phyloP scores from a whole-genome alignment of 1,284 basidiomycete species.

The Cystobasidium sp. region DNA sequence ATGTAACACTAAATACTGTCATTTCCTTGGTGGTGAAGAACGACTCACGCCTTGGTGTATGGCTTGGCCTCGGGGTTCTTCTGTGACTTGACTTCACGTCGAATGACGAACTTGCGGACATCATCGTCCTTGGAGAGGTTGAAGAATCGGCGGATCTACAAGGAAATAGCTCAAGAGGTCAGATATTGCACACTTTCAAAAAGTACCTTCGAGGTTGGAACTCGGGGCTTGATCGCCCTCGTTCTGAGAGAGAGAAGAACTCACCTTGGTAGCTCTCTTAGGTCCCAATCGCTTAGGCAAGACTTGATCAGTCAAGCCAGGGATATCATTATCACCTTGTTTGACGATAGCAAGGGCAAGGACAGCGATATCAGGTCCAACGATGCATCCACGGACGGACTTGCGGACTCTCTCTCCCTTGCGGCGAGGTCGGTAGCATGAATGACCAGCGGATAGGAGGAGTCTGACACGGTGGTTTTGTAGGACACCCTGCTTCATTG shows the following conservation, averaged over 20 bases:
- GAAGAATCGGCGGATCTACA: constrained; percentile 97
- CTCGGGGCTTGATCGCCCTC: too few relatives aligned
- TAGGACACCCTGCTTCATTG: constrained; percentile 99
- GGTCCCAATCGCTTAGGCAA: constrained; percentile 95
- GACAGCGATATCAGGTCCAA: constrained; percentile 94
- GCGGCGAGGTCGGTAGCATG: constrained; percentile 93
- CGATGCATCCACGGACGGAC: constrained; percentile 94
- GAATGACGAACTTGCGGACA: constrained; percentile 89
- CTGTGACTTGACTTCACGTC: constrained; percentile 82
- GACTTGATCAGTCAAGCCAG: constrained; percentile 89
- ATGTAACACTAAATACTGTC: too few relatives aligned
- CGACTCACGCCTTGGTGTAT: constrained; percentile 95
- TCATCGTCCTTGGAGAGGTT: constrained; percentile 98
- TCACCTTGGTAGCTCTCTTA: constrained; percentile 90
- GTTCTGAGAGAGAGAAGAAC: too few relatives aligned
- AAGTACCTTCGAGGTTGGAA: too few relatives aligned
- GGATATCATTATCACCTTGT: constrained; percentile 90
- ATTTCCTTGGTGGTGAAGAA: too few relatives aligned
- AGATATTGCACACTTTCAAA: too few relatives aligned
- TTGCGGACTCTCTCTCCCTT: constrained; percentile 97
- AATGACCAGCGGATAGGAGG: constrained; percentile 93
- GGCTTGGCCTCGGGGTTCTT: constrained; percentile 95
- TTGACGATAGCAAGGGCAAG: constrained; percentile 94
- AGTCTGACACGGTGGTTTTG: constrained; percentile 91
- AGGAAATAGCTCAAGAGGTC: too few relatives aligned